Percentiles rank a stretch among this genome's conserved stretches.
phyloP scores from a whole-genome alignment of 164 flowering plant species.

The Nymphaea thermarum region DNA sequence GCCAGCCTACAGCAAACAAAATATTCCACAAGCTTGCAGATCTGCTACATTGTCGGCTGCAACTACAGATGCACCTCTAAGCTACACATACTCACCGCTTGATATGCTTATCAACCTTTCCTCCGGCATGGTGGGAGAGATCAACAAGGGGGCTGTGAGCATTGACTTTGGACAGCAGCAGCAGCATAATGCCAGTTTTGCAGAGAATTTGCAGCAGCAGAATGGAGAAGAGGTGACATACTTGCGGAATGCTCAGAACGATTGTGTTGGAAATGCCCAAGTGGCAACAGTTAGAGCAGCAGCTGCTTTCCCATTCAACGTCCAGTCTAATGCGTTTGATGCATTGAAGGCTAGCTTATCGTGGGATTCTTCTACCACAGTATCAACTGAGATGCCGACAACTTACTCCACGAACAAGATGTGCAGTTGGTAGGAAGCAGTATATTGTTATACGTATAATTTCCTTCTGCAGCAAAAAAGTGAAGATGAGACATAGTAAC shows the following conservation, averaged over 20 bases:
- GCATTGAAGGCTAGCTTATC: constrained; percentile 33
- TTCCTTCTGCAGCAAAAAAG: background rate
- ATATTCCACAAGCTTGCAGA: constrained; percentile 16
- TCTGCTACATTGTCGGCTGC: constrained; percentile 18
- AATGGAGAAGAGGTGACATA: constrained; percentile 24
- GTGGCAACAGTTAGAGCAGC: constrained; percentile 28
- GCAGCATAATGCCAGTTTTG: constrained; percentile 23
- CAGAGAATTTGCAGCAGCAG: constrained; percentile 21
- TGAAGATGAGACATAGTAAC: background rate
- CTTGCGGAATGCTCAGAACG: constrained; percentile 8
- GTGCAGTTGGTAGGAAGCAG: constrained; percentile 19
- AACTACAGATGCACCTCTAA: constrained; percentile 23
- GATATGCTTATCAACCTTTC: constrained; percentile 32
- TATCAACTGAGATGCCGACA: constrained; percentile 66
- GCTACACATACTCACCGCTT: constrained; percentile 28
- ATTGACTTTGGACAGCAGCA: constrained; percentile 30
- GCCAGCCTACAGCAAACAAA: constrained; percentile 20
- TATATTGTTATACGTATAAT: background rate
- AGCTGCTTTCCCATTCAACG: constrained; percentile 43
- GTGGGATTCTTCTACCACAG: constrained; percentile 58
- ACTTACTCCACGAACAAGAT: constrained; percentile 47
- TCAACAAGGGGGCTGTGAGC: constrained; percentile 18
- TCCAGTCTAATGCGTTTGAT: constrained; percentile 28
- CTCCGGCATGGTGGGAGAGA: constrained; percentile 20
- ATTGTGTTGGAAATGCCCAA: constrained; percentile 13